Percentiles rank a stretch among this genome's conserved stretches.
Evolutionary conservation across 2,329 filamentous ascomycete species (phyloP).

Genomic region (Cordyceps militaris): DNA sequence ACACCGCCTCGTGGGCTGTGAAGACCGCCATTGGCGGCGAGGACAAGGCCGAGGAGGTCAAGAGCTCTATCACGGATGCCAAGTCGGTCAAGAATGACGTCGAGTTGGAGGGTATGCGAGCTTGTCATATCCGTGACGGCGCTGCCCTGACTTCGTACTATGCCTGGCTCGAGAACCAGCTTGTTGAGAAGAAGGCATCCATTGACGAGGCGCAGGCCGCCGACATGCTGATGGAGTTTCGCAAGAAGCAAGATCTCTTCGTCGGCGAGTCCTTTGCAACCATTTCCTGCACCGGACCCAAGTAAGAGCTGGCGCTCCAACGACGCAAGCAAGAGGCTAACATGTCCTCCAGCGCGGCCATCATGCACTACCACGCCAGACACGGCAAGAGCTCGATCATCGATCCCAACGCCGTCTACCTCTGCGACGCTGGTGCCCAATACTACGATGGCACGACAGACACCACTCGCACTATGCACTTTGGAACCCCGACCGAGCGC

Average conservation of each 20-base stretch:
- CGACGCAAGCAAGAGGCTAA: constrained; percentile 7
- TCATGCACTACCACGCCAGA: constrained; percentile 94
- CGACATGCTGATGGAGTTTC: constrained; percentile 76
- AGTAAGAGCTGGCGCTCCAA: constrained; percentile 36
- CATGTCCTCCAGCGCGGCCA: constrained; percentile 60
- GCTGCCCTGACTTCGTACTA: constrained; percentile 89
- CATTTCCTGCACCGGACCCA: constrained; percentile 86
- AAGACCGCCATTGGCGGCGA: constrained; percentile 81
- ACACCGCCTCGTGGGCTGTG: constrained; percentile 86
- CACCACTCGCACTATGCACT: constrained; percentile 88
- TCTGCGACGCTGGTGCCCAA: constrained; percentile 97
- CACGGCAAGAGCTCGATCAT: constrained; percentile 73
- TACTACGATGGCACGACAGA: constrained; percentile 95
- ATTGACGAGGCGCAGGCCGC: constrained; percentile 89
- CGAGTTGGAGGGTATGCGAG: constrained; percentile 86
- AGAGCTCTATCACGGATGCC: constrained; percentile 81
- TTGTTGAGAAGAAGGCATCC: constrained; percentile 62
- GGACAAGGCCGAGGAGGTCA: constrained; percentile 72
- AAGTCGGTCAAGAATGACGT: constrained; percentile 92
- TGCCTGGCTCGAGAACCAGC: constrained; percentile 89
- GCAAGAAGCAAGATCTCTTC: constrained; percentile 64
- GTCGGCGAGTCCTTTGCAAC: constrained; percentile 91
- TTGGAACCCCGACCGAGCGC: constrained; percentile 72
- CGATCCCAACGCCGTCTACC: constrained; percentile 78
- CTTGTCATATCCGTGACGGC: constrained; percentile 89